phyloP scores from a whole-genome alignment of 2,329 filamentous ascomycete genomes.

The Aschersonia sp. region DNA sequence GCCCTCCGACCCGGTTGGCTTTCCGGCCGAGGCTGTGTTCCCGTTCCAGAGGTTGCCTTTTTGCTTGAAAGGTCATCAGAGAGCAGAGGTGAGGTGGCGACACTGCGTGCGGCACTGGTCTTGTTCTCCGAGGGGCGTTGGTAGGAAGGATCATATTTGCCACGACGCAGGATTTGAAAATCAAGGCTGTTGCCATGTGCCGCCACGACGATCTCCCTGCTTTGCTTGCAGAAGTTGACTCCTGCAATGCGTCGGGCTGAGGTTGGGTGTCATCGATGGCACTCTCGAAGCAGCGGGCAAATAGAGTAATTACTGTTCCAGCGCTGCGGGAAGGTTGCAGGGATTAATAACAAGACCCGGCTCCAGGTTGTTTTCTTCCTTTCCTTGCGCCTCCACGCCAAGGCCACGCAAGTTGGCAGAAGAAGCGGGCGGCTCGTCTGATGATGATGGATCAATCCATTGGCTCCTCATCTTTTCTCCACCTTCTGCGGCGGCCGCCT shows the following conservation, averaged over 20 bases:
- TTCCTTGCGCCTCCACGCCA: background rate
- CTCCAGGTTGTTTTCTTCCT: too few relatives aligned
- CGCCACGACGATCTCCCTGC: background rate
- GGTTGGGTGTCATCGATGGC: background rate
- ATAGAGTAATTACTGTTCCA: background rate
- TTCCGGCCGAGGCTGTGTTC: background rate
- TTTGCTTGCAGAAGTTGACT: background rate
- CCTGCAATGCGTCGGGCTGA: background rate
- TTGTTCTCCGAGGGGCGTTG: too few relatives aligned
- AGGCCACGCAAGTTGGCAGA: background rate
- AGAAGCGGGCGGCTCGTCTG: background rate
- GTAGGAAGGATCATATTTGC: background rate
- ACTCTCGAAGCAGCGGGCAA: background rate
- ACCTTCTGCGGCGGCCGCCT: background rate
- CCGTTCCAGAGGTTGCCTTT: background rate
- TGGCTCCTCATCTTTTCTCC: background rate
- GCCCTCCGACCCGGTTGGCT: background rate
- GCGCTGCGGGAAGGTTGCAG: background rate
- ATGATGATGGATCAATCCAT: background rate
- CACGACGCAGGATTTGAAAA: background rate
- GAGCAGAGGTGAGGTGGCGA: background rate
- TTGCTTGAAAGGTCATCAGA: background rate
- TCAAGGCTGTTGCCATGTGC: background rate
- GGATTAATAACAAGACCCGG: background rate
- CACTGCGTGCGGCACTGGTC: background rate